These are phyloP conservation scores for Gossypioides kirkii DNA, from an alignment of 345 rosid species.

Conservation along the genomic window DNA sequence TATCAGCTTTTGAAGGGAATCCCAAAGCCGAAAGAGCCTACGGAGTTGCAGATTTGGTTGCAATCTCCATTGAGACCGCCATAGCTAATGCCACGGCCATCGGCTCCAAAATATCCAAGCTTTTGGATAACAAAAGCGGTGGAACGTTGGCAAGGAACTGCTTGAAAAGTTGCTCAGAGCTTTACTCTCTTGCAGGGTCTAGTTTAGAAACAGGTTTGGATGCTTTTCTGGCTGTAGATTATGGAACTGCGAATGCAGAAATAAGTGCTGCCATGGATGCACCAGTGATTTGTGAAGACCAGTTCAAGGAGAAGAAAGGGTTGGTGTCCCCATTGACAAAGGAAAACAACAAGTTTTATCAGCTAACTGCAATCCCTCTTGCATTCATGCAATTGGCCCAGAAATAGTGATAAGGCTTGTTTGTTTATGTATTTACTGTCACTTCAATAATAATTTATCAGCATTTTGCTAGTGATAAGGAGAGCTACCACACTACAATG, in stretches of 20 bases:
- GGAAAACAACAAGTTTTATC: constrained; percentile 27
- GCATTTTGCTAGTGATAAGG: too few relatives aligned
- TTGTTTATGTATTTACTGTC: neutral
- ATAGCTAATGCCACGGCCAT: constrained; percentile 24
- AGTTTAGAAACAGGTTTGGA: constrained; percentile 17
- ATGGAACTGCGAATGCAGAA: constrained; percentile 18
- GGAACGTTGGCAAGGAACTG: constrained; percentile 14
- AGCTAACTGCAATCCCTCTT: constrained; percentile 29
- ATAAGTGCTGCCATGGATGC: constrained; percentile 41
- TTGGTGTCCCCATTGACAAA: constrained; percentile 20
- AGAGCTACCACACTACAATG: too few relatives aligned
- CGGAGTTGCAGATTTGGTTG: constrained; percentile 17
- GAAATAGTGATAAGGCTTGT: neutral
- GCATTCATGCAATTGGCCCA: constrained; percentile 33
- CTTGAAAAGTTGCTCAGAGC: constrained; percentile 32
- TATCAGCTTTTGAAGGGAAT: constrained; percentile 21
- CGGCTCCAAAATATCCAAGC: constrained; percentile 10
- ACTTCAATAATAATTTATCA: neutral
- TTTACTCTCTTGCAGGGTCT: constrained; percentile 25
- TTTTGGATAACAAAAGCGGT: constrained; percentile 9
- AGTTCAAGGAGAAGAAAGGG: constrained; percentile 28
- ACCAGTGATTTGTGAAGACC: constrained; percentile 35
- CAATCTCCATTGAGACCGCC: constrained; percentile 19
- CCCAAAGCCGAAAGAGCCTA: constrained; percentile 28
- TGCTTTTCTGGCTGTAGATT: constrained; percentile 20